These are phyloP conservation scores for Epicoccum sorghinum DNA, from an alignment of 2,329 filamentous ascomycete species.

Conservation along the genomic window DNA sequence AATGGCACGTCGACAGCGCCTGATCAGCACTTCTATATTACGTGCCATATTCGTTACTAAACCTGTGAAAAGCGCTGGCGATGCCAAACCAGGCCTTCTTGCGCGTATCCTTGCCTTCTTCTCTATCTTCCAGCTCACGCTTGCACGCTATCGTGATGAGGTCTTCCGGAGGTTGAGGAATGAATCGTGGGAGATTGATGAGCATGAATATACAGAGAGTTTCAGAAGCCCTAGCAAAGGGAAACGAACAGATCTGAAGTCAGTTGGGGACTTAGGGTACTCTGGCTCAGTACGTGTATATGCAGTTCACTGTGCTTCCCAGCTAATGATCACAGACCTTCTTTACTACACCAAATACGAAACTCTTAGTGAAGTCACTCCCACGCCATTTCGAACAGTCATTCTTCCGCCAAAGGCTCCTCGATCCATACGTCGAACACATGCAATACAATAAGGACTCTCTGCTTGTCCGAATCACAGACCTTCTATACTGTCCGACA, in stretches of 20 bases:
- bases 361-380: constrained; percentile 73
- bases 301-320: background rate
- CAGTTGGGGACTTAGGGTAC: constrained; percentile 73
- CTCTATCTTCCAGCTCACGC: constrained; percentile 57
- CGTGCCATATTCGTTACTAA: constrained; percentile 42
- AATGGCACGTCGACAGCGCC: constrained; percentile 45
- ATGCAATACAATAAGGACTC: constrained; percentile 66
- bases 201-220: constrained; percentile 61
- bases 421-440: constrained; percentile 68
- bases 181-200: constrained; percentile 60
- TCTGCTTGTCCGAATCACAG: constrained; percentile 72
- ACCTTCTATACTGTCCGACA: constrained; percentile 66
- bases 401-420: constrained; percentile 71
- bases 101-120: constrained; percentile 61
- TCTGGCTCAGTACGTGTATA: constrained; percentile 65
- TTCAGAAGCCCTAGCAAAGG: constrained; percentile 54
- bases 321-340: constrained; percentile 60
- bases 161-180: constrained; percentile 60
- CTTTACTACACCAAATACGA: constrained; percentile 69
- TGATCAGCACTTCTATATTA: constrained; percentile 47
- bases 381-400: constrained; percentile 72
- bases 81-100: constrained; percentile 42
- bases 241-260: constrained; percentile 53
- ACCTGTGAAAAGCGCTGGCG: constrained; percentile 22
- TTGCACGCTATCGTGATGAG: constrained; percentile 55